phyloP scores from a whole-genome alignment of 257 asterid species.

The Handroanthus guayacan region DNA sequence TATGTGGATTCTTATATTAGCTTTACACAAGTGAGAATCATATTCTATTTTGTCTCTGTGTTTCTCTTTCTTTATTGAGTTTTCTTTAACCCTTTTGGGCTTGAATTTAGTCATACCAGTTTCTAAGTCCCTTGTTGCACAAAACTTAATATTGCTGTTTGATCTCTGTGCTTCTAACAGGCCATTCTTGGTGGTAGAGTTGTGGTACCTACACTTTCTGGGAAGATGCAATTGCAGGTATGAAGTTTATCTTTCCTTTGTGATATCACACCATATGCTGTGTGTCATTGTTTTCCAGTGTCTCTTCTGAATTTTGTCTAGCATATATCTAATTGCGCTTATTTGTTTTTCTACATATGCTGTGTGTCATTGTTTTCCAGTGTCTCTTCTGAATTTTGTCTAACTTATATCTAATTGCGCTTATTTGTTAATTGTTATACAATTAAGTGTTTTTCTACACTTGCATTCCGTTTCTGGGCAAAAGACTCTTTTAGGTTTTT shows the following conservation, averaged over 20 bases:
- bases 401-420: slow-evolving; percentile 2
- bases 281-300: slow-evolving; percentile 23
- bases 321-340: slow-evolving; percentile 1
- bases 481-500: background rate
- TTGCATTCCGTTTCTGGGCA: slow-evolving; percentile 1
- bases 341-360: slow-evolving; percentile 16
- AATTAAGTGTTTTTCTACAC: background rate
- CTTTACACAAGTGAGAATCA: slow-evolving; percentile 81
- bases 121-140: slow-evolving; percentile 3
- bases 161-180: slow-evolving; percentile 49
- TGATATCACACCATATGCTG: slow-evolving; percentile 23
- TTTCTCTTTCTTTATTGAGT: background rate
- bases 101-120: slow-evolving; percentile 22
- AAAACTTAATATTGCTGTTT: slow-evolving; percentile 27
- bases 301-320: slow-evolving; percentile 28
- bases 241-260: slow-evolving; percentile 37
- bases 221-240: slow-evolving; percentile 70
- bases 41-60: background rate
- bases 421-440: slow-evolving; percentile 11
- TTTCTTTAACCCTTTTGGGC: slow-evolving; percentile 7
- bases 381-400: slow-evolving; percentile 30
- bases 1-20: slow-evolving; percentile 78
- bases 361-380: slow-evolving; percentile 26
- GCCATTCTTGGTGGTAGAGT: slow-evolving; percentile 94
- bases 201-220: slow-evolving; percentile 84